A percentile compares a stretch with the other conserved stretches of the same genome.
phyloP scores from a whole-genome alignment of 1,139 yeast species.

The Candida gigantensis region DNA sequence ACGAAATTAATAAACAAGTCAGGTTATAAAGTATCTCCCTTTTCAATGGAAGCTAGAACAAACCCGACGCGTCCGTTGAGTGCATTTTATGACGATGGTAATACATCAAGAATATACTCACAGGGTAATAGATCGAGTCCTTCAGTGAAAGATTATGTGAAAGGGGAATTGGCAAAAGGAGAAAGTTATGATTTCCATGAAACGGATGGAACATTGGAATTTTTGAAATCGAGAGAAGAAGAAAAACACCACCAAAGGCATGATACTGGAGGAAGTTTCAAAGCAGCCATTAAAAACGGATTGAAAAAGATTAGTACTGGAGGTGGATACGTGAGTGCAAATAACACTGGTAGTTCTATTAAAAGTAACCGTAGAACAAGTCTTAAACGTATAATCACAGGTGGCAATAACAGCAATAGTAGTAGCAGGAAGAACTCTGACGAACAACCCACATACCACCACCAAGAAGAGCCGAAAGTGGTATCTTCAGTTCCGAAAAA shows the following conservation, averaged over 20 bases:
- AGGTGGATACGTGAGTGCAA: constrained; percentile 31
- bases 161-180: constrained; percentile 32
- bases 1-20: constrained; percentile 21
- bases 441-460: constrained; percentile 4
- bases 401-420: constrained; percentile 21
- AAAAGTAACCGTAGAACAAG: constrained; percentile 33
- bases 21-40: constrained; percentile 8
- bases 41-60: constrained; percentile 10
- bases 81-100: constrained; percentile 15
- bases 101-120: constrained; percentile 11
- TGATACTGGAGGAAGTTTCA: constrained; percentile 50
- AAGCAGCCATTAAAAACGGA: constrained; percentile 34
- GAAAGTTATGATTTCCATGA: constrained; percentile 19
- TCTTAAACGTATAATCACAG: constrained; percentile 44
- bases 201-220: constrained; percentile 47
- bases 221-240: constrained; percentile 53
- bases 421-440: constrained; percentile 20
- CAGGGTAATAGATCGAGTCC: constrained; percentile 24
- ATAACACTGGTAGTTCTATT: constrained; percentile 25
- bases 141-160: constrained; percentile 37
- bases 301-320: constrained; percentile 43
- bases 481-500: constrained; percentile 22
- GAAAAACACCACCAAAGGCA: constrained; percentile 22
- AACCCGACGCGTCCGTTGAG: constrained; percentile 15
- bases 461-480: constrained; percentile 3